Base-by-base conservation (phyloP, 2,329 filamentous ascomycete species). In the Trichophyton simii region DNA sequence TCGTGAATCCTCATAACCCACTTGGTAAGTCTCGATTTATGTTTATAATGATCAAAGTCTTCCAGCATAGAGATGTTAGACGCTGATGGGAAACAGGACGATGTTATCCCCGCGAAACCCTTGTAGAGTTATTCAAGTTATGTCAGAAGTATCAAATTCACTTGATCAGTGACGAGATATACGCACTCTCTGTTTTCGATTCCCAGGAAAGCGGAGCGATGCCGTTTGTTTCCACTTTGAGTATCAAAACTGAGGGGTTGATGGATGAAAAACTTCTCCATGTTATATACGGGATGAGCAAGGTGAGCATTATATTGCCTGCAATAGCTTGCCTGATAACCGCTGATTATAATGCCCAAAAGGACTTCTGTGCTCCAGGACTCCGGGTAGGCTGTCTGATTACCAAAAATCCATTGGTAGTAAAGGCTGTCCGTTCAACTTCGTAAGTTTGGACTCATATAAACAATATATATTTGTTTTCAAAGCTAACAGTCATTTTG, bases 91-190 rank as follows among this genome's bases (percentile, higher is more conserved):
- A 76, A 0, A 67, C 79, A n/a, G 78, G 78, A 0, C 72, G 77
- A 9, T 81, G 78, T 67, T 81, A 80, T 63, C 65, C 78, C 3
- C 69, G 68, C 2, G 66, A 71, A 8, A 73, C 74, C 0, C 65
- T 82, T 6, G 63, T 73, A 1, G 73, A 71, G 5, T 71, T 82
- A n/a, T 75, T 83, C 69, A 65, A 67, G 6, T 72, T 83, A 57
- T 83, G 81, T 65, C 69, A 78, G 42, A 74, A 72, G 54, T 69
- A 82, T 63, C 63, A 70, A 1, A 71, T 83, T 9, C 81, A 84
- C 65, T 70, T 84, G 42, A 76, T 84, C 68, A 78, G 76, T 65
- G 82, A 85, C 67, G 82, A 85, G 66, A 79, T 85, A 44, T 84
- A 84, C 66, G 82, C 80, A 1, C 67, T 82, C 3, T 83, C 81